Evolutionary conservation across 352 stramenopile genomes (phyloP).

Genomic region (Pythium oligandrum): DNA sequence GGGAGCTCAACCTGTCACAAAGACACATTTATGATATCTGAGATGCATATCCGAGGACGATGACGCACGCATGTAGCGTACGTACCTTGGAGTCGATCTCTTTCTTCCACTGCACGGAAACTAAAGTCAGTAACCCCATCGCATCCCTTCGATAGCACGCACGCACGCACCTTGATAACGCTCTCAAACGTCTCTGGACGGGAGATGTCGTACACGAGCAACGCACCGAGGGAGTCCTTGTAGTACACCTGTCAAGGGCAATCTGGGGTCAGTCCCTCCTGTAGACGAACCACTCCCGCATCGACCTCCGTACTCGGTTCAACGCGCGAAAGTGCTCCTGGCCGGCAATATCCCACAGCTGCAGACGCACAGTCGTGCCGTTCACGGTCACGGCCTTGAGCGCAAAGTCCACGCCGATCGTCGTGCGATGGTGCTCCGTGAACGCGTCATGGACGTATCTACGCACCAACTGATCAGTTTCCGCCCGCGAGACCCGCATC

Average conservation of each 20-base stretch:
- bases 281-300: not conserved
- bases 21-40: not conserved
- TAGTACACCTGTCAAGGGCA: conserved; percentile 79
- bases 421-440: conserved; percentile 90
- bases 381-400: conserved; percentile 87
- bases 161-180: conserved; percentile 60
- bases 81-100: conserved; percentile 90
- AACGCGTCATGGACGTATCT: conserved; percentile 90
- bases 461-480: not conserved
- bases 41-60: not conserved
- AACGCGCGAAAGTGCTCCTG: conserved; percentile 94
- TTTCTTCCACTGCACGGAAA: conserved; percentile 83
- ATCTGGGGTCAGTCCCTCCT: not conserved
- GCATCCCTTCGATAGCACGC: not conserved
- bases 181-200: conserved; percentile 90
- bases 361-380: conserved; percentile 85
- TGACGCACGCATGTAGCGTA: not conserved
- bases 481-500: too few species aligned
- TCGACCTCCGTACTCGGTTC: conserved; percentile 51
- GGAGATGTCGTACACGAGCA: conserved; percentile 92
- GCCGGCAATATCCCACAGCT: conserved; percentile 93
- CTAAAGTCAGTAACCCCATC: conserved; percentile 6
- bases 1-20: conserved; percentile 65
- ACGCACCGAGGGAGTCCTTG: conserved; percentile 87
- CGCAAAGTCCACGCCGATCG: conserved; percentile 91